Percentiles rank a stretch among this genome's conserved stretches.
Conservation (phyloP, 805 yeast species). For the Wickerhamiella qilinensis region DNA sequence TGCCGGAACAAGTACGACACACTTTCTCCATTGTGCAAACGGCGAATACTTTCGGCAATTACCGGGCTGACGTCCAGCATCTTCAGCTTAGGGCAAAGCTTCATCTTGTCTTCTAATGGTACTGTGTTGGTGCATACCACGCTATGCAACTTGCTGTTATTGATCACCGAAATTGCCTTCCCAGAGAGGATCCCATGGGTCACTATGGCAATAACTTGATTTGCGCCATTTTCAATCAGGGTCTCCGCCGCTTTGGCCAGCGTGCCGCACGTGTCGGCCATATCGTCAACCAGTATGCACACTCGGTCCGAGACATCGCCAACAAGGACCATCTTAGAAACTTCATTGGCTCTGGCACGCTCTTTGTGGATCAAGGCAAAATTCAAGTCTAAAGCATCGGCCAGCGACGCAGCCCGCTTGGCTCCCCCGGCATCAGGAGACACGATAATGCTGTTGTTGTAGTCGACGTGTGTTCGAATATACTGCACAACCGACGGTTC, state of each 20-base stretch:
- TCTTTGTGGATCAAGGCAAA: constrained; percentile 96
- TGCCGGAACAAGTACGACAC: constrained; percentile 74
- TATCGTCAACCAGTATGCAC: constrained; percentile 83
- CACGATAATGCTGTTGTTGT: constrained; percentile 54
- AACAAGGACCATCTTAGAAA: constrained; percentile 84
- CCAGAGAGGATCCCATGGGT: constrained; percentile 93
- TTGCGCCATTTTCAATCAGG: constrained; percentile 64
- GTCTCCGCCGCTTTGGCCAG: constrained; percentile 88
- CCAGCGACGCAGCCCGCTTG: constrained; percentile 85
- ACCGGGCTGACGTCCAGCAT: constrained; percentile 74
- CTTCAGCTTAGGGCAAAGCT: constrained; percentile 50
- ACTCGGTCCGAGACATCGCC: constrained; percentile 80
- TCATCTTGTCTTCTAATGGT: constrained; percentile 54
- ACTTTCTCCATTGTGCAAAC: constrained; percentile 93
- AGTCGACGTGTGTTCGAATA: constrained; percentile 47
- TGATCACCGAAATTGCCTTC: constrained; percentile 58
- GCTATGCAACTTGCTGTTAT: constrained; percentile 45
- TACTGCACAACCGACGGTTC: constrained; percentile 82
- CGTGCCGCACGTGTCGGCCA: constrained; percentile 98
- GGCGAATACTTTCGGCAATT: constrained; percentile 83
- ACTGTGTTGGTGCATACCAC: constrained; percentile 90
- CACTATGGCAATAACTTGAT: constrained; percentile 77
- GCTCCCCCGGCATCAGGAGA: constrained; percentile 99
- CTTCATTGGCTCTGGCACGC: constrained; percentile 89
- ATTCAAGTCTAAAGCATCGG: constrained; percentile 79